Evolutionary conservation across 2,329 filamentous ascomycete species (phyloP).

Genomic region (Trichoderma semiorbis): DNA sequence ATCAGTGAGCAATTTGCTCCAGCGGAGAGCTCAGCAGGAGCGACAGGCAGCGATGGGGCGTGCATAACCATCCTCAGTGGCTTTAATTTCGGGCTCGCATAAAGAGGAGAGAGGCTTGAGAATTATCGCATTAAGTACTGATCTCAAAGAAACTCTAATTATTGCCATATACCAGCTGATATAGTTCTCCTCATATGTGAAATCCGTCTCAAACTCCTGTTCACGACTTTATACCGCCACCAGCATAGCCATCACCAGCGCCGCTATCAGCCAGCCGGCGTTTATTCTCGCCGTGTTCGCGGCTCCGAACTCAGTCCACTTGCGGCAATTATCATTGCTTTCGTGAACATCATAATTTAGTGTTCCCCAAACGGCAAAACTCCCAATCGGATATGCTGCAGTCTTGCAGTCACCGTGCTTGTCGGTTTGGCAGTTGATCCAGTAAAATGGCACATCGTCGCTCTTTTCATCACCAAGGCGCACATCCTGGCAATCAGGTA

Average conservation of each 20-base stretch:
- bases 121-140: neutral
- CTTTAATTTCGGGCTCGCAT: neutral
- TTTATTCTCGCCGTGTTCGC: neutral
- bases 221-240: neutral
- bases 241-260: neutral
- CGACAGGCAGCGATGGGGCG: neutral
- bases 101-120: neutral
- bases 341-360: neutral
- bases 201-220: neutral
- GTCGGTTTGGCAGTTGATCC: neutral
- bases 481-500: neutral
- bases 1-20: conserved; percentile 31
- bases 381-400: neutral
- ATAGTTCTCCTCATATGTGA: neutral
- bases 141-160: neutral
- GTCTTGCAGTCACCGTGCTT: neutral
- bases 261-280: neutral
- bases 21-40: conserved; percentile 25
- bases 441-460: neutral
- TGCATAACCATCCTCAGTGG: neutral
- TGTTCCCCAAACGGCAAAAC: neutral
- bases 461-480: neutral
- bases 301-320: neutral
- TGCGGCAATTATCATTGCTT: neutral
- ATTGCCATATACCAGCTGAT: neutral